Base-by-base conservation (phyloP, 2,329 filamentous ascomycete species). In the Aureobasidium sp. region DNA sequence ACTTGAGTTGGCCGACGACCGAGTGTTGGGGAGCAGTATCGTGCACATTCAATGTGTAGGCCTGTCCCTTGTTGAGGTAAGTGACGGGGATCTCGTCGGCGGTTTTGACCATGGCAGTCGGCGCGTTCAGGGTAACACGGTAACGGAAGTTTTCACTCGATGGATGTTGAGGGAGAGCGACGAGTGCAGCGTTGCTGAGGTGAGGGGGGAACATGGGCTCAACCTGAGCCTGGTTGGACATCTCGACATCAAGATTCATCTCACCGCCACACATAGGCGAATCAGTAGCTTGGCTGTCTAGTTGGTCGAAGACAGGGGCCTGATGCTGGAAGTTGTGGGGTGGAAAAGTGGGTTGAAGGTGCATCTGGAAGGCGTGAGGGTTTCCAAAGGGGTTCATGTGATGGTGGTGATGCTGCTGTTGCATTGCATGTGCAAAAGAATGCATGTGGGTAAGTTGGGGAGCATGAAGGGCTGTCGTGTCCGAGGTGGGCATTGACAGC, bases 1-100 rank as follows among this genome's bases (percentile, higher is more conserved):
- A 97, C 67, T 84, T 88, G 15, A 87, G 79, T 9, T 85, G 86
- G 5, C 82, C 82, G 0, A 78, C 73, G 37, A 83, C 77, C 2
- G 84, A 81, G 5, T 87, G 76, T 1, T 82, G 79, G 1, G 88
- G 84, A 6, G 81, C 79, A 0, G 89, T 94, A 71, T 99, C 94
- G 51, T 89, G 80, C 32, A 99, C 83, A 2, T 89, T 89, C 20
- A 99, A 79, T 0, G 90, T 89, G 73, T 99, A 99, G 17, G 91
- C 90, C 73, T 97, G 93, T 27, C 93, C 92, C 75, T 97, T 97
- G 78, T 99, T 99, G 20, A 99, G 83, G 72, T 99, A 99, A 0
- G 93, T 97, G n/a, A 97, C 85, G 0, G 94, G 94, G 27, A 97
- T 95, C 73, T 97, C 93, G 64, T 95, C 89, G 1, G 86, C 77